These are phyloP conservation scores for Arabidopsis lyrata DNA, from an alignment of 441 rosid genomes.

Conservation along the genomic window DNA sequence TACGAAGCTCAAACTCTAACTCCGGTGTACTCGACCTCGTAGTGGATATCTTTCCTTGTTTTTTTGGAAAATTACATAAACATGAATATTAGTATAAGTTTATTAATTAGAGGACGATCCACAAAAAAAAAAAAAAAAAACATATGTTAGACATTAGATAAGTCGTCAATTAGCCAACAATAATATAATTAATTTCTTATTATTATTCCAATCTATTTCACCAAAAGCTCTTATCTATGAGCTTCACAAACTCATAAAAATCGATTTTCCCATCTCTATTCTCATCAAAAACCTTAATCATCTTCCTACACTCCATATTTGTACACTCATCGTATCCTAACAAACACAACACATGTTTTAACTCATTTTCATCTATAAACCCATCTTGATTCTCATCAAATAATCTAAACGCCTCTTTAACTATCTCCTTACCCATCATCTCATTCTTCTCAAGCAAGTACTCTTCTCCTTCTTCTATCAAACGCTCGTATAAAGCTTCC, in stretches of 20 bases:
- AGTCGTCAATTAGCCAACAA: conserved; percentile 22
- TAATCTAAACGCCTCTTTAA: conserved; percentile 58
- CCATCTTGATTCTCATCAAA: conserved; percentile 75
- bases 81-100: not conserved
- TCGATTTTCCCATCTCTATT: conserved; percentile 69
- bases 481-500: conserved; percentile 38
- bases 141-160: not conserved
- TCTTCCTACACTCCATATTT: conserved; percentile 56
- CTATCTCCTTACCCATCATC: conserved; percentile 51
- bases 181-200: not conserved
- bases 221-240: conserved; percentile 51
- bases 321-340: conserved; percentile 51
- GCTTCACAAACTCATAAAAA: conserved; percentile 59
- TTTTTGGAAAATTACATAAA: not conserved
- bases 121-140: not conserved
- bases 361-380: conserved; percentile 66
- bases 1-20: not conserved
- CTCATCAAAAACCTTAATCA: conserved; percentile 66
- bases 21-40: not conserved
- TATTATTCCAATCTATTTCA: conserved; percentile 16
- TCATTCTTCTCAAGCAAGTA: conserved; percentile 56
- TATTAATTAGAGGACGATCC: not conserved
- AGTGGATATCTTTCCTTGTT: not conserved
- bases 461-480: conserved; percentile 47
- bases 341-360: conserved; percentile 50